Percentiles rank a stretch among this genome's conserved stretches.
Evolutionary conservation across 2,329 filamentous ascomycete genomes (phyloP).

Genomic region (Fusarium incarnatum): DNA sequence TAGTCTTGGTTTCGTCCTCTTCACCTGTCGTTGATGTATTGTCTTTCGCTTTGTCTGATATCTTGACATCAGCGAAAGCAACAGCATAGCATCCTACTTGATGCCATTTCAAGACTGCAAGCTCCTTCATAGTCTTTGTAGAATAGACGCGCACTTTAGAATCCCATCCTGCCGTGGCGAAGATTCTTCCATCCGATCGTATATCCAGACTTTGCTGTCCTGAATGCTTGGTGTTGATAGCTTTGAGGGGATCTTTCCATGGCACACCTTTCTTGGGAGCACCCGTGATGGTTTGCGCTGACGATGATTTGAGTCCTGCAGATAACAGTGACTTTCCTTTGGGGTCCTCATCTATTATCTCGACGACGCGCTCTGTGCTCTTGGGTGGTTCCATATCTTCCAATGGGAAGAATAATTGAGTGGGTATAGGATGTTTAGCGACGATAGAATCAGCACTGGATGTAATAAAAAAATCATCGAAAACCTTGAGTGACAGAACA

Average conservation of each 20-base stretch:
- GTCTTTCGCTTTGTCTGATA: slow-evolving; percentile 7
- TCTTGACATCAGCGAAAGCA: slow-evolving; percentile 70
- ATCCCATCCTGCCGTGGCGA: slow-evolving; percentile 96
- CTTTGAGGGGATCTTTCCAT: slow-evolving; percentile 66
- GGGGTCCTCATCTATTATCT: slow-evolving; percentile 38
- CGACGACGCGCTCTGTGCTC: slow-evolving; percentile 43
- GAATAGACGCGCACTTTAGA: slow-evolving; percentile 84
- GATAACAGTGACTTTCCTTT: slow-evolving; percentile 44
- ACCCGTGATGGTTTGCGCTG: background rate
- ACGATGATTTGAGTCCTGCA: slow-evolving; percentile 25
- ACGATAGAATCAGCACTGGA: slow-evolving; percentile 85
- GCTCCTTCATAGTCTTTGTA: slow-evolving; percentile 80
- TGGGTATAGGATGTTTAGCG: slow-evolving; percentile 77
- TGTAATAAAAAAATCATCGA: slow-evolving; percentile 74
- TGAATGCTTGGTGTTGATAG: slow-evolving; percentile 83
- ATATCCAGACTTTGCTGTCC: slow-evolving; percentile 87
- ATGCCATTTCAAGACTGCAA: slow-evolving; percentile 96
- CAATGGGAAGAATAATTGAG: slow-evolving; percentile 33
- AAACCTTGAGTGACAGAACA: slow-evolving; percentile 77
- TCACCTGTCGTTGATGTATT: background rate
- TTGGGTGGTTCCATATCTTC: background rate
- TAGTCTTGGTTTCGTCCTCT: background rate
- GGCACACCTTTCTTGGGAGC: slow-evolving; percentile 40
- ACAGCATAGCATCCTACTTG: slow-evolving; percentile 86
- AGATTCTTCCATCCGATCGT: slow-evolving; percentile 82